Evolutionary conservation across 306 rosid genomes (phyloP).

Genomic region (Cotoneaster glaucophyllus): DNA sequence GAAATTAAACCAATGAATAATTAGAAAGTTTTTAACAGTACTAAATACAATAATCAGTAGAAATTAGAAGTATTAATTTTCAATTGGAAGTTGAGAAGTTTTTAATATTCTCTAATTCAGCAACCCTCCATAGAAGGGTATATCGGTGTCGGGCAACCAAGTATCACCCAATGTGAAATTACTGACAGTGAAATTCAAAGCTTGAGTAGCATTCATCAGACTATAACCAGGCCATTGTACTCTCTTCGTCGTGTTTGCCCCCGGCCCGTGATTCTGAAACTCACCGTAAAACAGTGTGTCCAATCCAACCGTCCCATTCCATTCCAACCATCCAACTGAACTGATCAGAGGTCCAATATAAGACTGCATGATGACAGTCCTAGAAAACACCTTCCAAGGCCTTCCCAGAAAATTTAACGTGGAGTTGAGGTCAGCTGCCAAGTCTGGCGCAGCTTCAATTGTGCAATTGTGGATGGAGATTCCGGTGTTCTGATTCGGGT

Average conservation of each 20-base stretch:
- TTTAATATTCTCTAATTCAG: background rate
- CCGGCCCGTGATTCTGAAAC: constrained; percentile 59
- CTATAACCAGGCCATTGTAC: constrained; percentile 64
- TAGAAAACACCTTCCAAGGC: constrained; percentile 66
- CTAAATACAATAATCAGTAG: background rate
- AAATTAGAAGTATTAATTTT: background rate
- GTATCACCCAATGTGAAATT: constrained; percentile 56
- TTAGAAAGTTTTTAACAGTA: background rate
- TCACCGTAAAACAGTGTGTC: constrained; percentile 70
- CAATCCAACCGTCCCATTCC: constrained; percentile 62
- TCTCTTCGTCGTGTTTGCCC: constrained; percentile 47
- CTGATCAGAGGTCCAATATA: constrained; percentile 51
- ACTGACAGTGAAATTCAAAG: constrained; percentile 57
- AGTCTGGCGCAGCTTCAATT: constrained; percentile 47
- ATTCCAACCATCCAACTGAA: constrained; percentile 64
- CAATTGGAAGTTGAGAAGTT: background rate
- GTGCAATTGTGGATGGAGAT: constrained; percentile 78
- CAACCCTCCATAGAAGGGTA: constrained; percentile 55
- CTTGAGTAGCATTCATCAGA: constrained; percentile 52
- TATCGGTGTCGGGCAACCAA: constrained; percentile 68
- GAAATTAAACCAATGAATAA: background rate
- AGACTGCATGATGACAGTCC: constrained; percentile 70
- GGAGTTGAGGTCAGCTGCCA: constrained; percentile 23
- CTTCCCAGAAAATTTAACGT: constrained; percentile 43
- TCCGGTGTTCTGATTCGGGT: constrained; percentile 62